A percentile compares a stretch with the other conserved stretches of the same genome.
Conservation (phyloP, 2,329 filamentous ascomycete genomes). For the Raffaelea albimanens region DNA sequence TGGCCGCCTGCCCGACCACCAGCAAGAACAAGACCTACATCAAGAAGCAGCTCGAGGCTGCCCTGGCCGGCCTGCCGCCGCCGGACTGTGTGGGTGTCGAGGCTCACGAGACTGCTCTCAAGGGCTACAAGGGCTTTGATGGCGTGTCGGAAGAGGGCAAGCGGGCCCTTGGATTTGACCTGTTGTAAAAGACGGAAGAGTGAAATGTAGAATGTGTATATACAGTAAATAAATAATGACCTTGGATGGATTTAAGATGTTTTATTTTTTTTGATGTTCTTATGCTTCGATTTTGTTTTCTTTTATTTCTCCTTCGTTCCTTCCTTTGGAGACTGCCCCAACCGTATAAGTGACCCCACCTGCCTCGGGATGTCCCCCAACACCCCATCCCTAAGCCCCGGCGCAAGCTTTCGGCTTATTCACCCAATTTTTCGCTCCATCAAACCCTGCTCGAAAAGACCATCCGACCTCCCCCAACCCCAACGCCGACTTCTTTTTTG, state of each 20-base stretch:
- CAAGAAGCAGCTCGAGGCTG: neutral
- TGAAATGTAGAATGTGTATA: too few relatives aligned
- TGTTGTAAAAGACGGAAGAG: neutral
- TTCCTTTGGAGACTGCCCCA: too few relatives aligned
- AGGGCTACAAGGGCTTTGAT: neutral
- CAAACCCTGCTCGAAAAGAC: too few relatives aligned
- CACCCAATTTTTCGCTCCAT: too few relatives aligned
- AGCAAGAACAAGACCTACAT: neutral
- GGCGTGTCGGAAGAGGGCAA: neutral
- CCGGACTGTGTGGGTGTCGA: neutral
- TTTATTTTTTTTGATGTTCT: too few relatives aligned
- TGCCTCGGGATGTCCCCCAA: too few relatives aligned
- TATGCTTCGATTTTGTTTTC: constrained; percentile 1
- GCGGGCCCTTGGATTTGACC: neutral
- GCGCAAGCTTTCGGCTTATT: too few relatives aligned
- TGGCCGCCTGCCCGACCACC: neutral
- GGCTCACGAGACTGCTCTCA: neutral
- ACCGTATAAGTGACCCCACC: too few relatives aligned
- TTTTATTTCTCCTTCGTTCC: neutral
- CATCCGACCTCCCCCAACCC: too few relatives aligned
- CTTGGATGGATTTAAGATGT: neutral
- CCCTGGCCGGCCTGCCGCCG: neutral
- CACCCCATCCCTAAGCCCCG: too few relatives aligned
- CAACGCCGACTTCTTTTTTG: neutral
- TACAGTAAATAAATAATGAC: too few relatives aligned